Conservation (phyloP, 441 rosid species). For the Flueggea neowawraea region DNA sequence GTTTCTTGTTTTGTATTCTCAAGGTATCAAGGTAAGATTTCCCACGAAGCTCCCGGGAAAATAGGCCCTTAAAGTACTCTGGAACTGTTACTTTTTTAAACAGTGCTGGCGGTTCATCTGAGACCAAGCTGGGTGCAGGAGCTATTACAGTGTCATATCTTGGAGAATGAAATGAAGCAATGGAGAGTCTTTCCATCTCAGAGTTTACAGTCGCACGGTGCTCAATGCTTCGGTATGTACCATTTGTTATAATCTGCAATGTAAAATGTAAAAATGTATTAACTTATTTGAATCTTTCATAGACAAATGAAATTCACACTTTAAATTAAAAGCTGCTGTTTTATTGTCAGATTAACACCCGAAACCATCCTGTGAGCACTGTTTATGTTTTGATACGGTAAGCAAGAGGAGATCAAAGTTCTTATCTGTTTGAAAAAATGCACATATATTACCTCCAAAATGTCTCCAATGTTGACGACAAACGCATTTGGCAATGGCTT, state of each 20-base stretch:
- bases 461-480: conserved; percentile 41
- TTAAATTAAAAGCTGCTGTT: no score
- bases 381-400: no score
- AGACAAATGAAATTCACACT: no score
- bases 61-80: conserved; percentile 26
- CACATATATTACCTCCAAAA: conserved; percentile 31
- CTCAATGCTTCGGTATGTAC: conserved; percentile 30
- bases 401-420: neutral
- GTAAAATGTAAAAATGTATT: neutral
- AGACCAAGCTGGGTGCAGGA: conserved; percentile 30
- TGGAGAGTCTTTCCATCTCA: conserved; percentile 29
- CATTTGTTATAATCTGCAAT: conserved; percentile 39
- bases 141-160: conserved; percentile 22
- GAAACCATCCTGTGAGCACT: no score
- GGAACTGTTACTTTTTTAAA: conserved; percentile 17
- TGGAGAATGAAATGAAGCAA: conserved; percentile 31
- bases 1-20: conserved; percentile 12
- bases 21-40: conserved; percentile 32
- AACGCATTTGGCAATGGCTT: conserved; percentile 33
- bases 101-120: conserved; percentile 18
- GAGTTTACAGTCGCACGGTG: conserved; percentile 37
- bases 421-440: no score
- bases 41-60: conserved; percentile 22
- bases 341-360: no score
- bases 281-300: no score